Conservation (phyloP, 176 grass and related monocot genomes). For the Hordeum marinum region DNA sequence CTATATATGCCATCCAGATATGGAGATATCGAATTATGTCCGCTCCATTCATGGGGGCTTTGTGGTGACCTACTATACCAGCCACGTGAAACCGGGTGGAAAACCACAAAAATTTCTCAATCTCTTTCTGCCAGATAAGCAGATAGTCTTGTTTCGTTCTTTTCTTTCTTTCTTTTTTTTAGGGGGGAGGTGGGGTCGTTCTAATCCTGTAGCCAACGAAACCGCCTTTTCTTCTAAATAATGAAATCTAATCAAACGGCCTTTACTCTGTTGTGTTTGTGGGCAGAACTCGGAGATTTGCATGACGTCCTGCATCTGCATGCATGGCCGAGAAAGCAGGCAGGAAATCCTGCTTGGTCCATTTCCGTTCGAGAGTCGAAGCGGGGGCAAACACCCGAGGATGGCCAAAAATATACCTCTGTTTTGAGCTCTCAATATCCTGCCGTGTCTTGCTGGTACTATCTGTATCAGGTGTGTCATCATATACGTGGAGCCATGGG, state of each 20-base stretch:
- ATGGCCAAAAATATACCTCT: not conserved
- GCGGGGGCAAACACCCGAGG: not conserved
- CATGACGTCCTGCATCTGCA: not conserved
- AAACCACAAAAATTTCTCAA: not conserved
- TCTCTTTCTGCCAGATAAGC: not conserved
- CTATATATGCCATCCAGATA: too few species aligned
- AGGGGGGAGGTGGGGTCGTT: too few species aligned
- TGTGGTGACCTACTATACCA: not conserved
- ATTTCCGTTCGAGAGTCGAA: not conserved
- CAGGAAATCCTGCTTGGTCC: slow-evolving; percentile 10
- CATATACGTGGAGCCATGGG: not conserved
- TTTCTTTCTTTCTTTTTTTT: too few species aligned
- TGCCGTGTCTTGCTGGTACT: not conserved
- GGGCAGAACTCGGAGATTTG: not conserved
- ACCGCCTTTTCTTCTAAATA: too few species aligned
- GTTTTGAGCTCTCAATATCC: not conserved
- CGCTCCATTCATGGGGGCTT: not conserved
- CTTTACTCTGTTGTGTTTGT: not conserved
- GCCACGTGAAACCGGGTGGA: not conserved
- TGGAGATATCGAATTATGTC: too few species aligned
- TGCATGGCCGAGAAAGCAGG: not conserved
- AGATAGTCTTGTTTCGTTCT: not conserved
- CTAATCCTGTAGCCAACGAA: not conserved
- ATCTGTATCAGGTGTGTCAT: not conserved
- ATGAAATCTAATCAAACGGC: too few species aligned